Evolutionary conservation across 257 asterid genomes (phyloP).

Genomic region (Ballota nigra): DNA sequence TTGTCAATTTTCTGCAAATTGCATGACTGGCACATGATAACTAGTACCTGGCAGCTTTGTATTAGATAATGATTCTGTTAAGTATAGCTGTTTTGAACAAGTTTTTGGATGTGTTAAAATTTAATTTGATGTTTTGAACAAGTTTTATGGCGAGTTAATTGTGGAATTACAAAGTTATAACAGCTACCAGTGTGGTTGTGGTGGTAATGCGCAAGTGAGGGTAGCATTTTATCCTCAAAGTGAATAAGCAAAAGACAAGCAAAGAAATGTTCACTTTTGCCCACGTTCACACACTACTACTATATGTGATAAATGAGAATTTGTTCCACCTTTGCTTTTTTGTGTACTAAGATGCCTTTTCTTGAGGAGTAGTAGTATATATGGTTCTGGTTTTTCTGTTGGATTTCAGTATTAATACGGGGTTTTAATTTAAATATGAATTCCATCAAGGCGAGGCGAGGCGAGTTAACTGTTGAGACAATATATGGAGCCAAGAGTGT

Average conservation of each 20-base stretch:
- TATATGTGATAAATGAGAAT: constrained; percentile 14
- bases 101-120: neutral
- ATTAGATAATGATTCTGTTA: neutral
- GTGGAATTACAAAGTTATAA: neutral
- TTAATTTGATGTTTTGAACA: neutral
- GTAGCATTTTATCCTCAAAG: constrained; percentile 20
- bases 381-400: neutral
- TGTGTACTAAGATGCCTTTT: neutral
- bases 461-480: neutral
- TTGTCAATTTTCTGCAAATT: neutral
- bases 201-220: constrained; percentile 5
- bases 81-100: neutral
- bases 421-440: neutral
- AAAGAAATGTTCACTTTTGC: constrained; percentile 9
- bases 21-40: neutral
- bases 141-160: neutral
- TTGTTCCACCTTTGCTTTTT: constrained; percentile 27
- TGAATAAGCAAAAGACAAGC: neutral
- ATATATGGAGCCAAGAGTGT: no score
- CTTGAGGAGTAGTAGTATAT: neutral
- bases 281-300: neutral
- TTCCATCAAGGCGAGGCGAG: neutral
- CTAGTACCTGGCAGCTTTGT: neutral
- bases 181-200: neutral
- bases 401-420: neutral